A percentile compares a stretch with the other conserved stretches of the same genome.
Evolutionary conservation across 1,139 yeast genomes (phyloP).

Genomic region (Zygosaccharomyces sapae): DNA sequence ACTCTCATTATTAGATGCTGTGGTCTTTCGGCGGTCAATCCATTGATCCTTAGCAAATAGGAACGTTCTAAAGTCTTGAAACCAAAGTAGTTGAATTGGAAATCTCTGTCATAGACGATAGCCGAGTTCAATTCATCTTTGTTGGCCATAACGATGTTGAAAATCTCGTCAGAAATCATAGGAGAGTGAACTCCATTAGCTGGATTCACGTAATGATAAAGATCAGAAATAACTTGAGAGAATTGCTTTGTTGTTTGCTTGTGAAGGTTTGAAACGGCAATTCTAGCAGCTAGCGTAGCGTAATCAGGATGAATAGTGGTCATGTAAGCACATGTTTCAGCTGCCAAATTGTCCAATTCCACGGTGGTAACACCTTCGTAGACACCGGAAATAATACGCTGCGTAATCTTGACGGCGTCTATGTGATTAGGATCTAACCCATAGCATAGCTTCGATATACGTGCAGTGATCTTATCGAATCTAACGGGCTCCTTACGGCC

Average conservation of each 20-base stretch:
- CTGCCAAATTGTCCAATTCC: slow-evolving; percentile 92
- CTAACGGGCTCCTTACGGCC: slow-evolving; percentile 85
- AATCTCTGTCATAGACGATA: slow-evolving; percentile 78
- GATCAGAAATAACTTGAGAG: slow-evolving; percentile 66
- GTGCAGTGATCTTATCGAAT: slow-evolving; percentile 69
- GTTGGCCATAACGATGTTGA: slow-evolving; percentile 56
- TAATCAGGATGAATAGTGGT: slow-evolving; percentile 97
- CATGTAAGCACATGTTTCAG: slow-evolving; percentile 98
- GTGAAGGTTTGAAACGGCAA: slow-evolving; percentile 92
- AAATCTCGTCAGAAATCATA: slow-evolving; percentile 72
- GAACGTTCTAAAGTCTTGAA: slow-evolving; percentile 85
- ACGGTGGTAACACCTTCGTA: slow-evolving; percentile 95
- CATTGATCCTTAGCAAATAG: slow-evolving; percentile 64
- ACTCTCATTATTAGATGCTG: slow-evolving; percentile 89
- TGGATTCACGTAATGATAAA: slow-evolving; percentile 71
- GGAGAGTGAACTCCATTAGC: slow-evolving; percentile 68
- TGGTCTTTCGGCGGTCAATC: slow-evolving; percentile 82
- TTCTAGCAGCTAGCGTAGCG: slow-evolving; percentile 92
- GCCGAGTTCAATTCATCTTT: slow-evolving; percentile 75
- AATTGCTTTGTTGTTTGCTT: slow-evolving; percentile 91
- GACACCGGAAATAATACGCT: slow-evolving; percentile 82
- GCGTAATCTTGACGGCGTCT: slow-evolving; percentile 86
- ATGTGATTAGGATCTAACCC: slow-evolving; percentile 80
- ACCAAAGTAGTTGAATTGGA: slow-evolving; percentile 74
- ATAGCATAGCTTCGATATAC: slow-evolving; percentile 66